Conservation (phyloP, 768 basidiomycete genomes). For the Leccinum imitatum region DNA sequence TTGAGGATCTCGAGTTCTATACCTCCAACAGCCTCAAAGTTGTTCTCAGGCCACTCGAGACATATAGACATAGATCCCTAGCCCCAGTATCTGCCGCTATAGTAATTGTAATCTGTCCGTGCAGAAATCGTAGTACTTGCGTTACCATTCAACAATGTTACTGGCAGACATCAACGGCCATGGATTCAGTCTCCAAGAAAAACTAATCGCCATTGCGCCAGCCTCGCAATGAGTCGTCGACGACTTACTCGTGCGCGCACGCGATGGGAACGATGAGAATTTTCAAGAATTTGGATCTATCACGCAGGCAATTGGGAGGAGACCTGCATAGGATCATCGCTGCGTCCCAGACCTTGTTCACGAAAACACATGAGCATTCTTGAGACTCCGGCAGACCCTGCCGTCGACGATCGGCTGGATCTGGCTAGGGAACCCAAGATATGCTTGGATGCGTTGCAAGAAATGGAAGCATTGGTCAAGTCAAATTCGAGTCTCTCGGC, state of each 20-base stretch:
- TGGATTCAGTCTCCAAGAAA: neutral
- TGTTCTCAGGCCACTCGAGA: neutral
- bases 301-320: neutral
- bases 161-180: neutral
- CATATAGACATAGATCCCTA: too few relatives aligned
- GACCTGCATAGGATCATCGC: neutral
- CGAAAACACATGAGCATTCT: neutral
- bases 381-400: neutral
- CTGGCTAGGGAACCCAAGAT: neutral
- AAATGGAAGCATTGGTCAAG: neutral
- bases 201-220: neutral
- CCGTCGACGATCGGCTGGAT: neutral
- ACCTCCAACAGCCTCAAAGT: neutral
- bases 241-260: neutral
- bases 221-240: neutral
- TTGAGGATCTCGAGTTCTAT: neutral
- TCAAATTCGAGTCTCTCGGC: neutral
- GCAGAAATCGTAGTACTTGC: too few relatives aligned
- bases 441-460: neutral
- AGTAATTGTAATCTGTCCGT: too few relatives aligned
- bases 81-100: too few relatives aligned
- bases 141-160: too few relatives aligned
- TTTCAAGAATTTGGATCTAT: neutral
- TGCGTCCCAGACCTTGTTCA: neutral
- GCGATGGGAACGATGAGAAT: neutral